These are phyloP conservation scores for Yarrowia divulgata DNA, from an alignment of 805 yeast genomes.

Conservation along the genomic window DNA sequence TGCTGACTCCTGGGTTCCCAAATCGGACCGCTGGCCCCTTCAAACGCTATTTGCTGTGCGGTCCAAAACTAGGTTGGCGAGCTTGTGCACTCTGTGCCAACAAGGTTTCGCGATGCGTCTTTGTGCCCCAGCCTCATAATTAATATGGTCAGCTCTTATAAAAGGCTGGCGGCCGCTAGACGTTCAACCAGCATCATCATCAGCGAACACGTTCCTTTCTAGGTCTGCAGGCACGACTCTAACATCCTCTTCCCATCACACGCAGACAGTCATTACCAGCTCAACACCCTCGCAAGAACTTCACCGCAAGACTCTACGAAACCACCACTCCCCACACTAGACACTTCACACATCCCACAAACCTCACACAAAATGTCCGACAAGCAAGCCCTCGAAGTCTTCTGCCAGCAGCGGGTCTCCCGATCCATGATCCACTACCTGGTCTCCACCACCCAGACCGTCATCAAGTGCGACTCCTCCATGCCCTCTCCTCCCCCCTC, in stretches of 20 bases:
- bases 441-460: slow-evolving; percentile 53
- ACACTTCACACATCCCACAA: background rate
- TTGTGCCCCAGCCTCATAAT: slow-evolving; percentile 39
- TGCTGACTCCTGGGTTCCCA: slow-evolving; percentile 39
- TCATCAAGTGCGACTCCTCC: slow-evolving; percentile 51
- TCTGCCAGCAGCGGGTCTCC: slow-evolving; percentile 54
- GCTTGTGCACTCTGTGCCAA: background rate
- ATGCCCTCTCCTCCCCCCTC: slow-evolving; percentile 43
- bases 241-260: background rate
- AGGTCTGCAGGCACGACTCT: slow-evolving; percentile 9
- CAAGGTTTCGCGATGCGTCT: slow-evolving; percentile 36
- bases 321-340: background rate
- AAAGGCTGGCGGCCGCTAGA: slow-evolving; percentile 11
- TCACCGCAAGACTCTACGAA: background rate
- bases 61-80: slow-evolving; percentile 4
- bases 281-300: background rate
- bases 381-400: slow-evolving; percentile 52
- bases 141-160: slow-evolving; percentile 22
- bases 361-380: slow-evolving; percentile 46
- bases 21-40: slow-evolving; percentile 28
- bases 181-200: background rate
- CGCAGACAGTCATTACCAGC: background rate
- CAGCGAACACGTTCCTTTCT: slow-evolving; percentile 16
- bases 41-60: background rate
- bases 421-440: slow-evolving; percentile 54